A percentile compares a stretch with the other conserved stretches of the same genome.
These are phyloP conservation scores for Lenwebbia sp. DNA, from an alignment of 345 rosid genomes.

Conservation along the genomic window DNA sequence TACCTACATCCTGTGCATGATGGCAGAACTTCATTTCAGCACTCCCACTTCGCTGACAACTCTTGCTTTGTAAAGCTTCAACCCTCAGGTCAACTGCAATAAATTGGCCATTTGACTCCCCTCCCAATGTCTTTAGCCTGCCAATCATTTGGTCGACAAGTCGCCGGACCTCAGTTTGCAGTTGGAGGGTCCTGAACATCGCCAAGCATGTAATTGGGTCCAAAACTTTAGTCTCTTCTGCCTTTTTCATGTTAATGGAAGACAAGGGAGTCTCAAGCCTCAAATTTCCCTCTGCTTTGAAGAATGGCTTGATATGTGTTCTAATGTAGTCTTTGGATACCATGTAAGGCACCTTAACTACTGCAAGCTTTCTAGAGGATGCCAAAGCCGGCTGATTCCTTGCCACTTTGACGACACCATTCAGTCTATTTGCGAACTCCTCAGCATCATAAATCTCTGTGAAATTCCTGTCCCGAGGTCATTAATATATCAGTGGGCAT, in stretches of 20 bases:
- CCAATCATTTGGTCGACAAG: constrained; percentile 17
- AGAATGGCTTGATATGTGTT: constrained; percentile 15
- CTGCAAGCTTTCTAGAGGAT: constrained; percentile 10
- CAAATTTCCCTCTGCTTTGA: constrained; percentile 8
- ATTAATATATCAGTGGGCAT: not conserved
- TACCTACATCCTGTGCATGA: constrained; percentile 17
- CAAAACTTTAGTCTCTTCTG: not conserved
- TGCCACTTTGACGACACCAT: constrained; percentile 17
- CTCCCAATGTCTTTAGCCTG: constrained; percentile 10
- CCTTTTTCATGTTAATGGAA: constrained; percentile 16
- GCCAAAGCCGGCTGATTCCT: constrained; percentile 8
- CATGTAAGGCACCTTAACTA: constrained; percentile 24
- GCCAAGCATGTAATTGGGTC: constrained; percentile 23
- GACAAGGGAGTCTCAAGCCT: constrained; percentile 24
- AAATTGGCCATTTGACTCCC: constrained; percentile 14
- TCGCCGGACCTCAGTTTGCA: constrained; percentile 17
- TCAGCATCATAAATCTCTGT: constrained; percentile 23
- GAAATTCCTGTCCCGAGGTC: constrained; percentile 5
- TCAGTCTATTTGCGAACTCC: constrained; percentile 14
- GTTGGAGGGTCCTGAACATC: constrained; percentile 16
- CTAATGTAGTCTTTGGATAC: constrained; percentile 16
- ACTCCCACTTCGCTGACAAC: constrained; percentile 8
- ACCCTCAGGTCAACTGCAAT: constrained; percentile 28
- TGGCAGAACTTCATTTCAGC: constrained; percentile 8
- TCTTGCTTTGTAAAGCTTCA: constrained; percentile 11